Conservation (phyloP, 768 basidiomycete genomes). For the Clavulina sp. region DNA sequence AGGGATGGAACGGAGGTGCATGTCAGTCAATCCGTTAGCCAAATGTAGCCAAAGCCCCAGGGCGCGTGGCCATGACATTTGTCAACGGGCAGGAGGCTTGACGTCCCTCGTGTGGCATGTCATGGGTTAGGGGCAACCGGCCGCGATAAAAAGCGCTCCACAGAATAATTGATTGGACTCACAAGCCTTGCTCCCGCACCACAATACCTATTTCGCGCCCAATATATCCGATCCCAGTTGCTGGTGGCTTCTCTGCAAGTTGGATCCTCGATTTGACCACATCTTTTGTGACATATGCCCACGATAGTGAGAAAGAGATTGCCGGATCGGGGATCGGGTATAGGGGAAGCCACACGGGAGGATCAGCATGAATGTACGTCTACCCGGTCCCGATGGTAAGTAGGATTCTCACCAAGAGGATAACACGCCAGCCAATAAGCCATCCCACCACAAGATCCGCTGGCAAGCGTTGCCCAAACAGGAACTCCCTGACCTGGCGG, state of each 20-base stretch:
- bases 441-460: conserved; percentile 72
- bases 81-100: too few species aligned
- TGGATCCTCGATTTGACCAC: conserved; percentile 87
- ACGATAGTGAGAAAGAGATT: not conserved
- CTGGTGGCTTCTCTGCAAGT: conserved; percentile 52
- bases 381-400: too few species aligned
- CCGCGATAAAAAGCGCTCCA: not conserved
- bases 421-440: conserved; percentile 92
- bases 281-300: conserved; percentile 27
- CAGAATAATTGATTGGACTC: conserved; percentile 19
- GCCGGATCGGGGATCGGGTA: not conserved
- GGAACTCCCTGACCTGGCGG: conserved; percentile 56
- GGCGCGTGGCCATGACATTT: too few species aligned
- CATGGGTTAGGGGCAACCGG: too few species aligned
- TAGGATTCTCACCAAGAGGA: conserved; percentile 61
- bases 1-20: not conserved
- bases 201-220: conserved; percentile 46
- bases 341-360: not conserved
- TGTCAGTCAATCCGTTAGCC: not conserved
- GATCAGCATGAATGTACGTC: not conserved
- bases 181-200: conserved; percentile 56
- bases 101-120: too few species aligned
- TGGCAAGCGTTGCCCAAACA: conserved; percentile 69
- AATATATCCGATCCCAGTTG: conserved; percentile 56
- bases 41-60: too few species aligned